Base-by-base conservation (phyloP, 306 rosid genomes). In the Begonia loranthoides region DNA sequence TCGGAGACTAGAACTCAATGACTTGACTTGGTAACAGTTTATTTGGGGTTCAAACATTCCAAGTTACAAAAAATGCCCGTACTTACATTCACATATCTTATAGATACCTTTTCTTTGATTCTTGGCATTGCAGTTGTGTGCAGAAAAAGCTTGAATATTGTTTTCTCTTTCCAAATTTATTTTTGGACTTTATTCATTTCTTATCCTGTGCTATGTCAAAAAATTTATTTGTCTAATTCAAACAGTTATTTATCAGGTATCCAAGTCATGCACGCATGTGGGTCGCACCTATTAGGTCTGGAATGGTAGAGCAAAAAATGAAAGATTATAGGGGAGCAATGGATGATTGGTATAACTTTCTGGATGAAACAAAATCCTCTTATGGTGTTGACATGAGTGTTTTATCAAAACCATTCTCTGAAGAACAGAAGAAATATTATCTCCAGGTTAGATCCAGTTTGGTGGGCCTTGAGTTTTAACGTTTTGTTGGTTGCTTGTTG, bases 191-290 rank as follows among this genome's bases (percentile, higher is more conserved):
- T 49, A 15, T 13, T 5, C 21, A 13, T 49, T n/a, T 49, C 21
- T 17, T 49, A 15, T 11, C 10, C 15, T 17, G 17, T 28, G 11
- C 12, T 49, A 10, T 15, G 21, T 16, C 17, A 2, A 9, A 14
- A 34, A 16, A 41, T 16, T n/a, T n/a, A n/a, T n/a, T n/a, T n/a
- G 22, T 49, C 64, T 59, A 59, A 39, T 17, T 38, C 24, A 41
- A 58, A 28, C 55, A 60, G 61, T 60, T 40, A 61, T 61, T 67
- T 70, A 46, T 34, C 66, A 90, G 99, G 99, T 90, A 90, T 76
- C 99, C 99, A 50, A 90, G 99, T 67, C 95, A 83, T 75, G 95
- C 94, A 52, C 81, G 92, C 45, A 90, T 90, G 82, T 90, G 99
- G 99, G 73, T 90, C 63, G 99, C 95, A 54, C 99, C 99, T 48